Base-by-base conservation (phyloP, 139 green algal species). In the Penium margaritaceum region DNA sequence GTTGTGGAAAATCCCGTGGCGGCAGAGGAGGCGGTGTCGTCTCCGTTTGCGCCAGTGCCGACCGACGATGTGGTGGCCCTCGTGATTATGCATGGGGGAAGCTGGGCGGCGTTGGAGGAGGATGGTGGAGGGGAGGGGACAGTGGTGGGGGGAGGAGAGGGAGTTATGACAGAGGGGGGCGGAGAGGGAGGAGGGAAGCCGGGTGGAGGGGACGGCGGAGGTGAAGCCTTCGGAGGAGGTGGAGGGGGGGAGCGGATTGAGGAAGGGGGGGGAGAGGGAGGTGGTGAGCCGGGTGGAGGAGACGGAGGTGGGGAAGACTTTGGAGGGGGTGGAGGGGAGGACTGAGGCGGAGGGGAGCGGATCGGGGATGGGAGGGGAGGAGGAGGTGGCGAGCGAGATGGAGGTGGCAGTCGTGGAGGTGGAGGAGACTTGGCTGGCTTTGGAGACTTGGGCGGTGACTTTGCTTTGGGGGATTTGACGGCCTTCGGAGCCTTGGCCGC, bases 381-480 rank as follows among this genome's bases (percentile, higher is more conserved):
- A n/a, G n/a, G n/a, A n/a, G n/a, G n/a, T n/a, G n/a, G n/a, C n/a
- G n/a, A n/a, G n/a, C n/a, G n/a, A n/a, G n/a, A n/a, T n/a, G n/a
- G n/a, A n/a, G n/a, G n/a, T n/a, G n/a, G n/a, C n/a, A n/a, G n/a
- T n/a, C n/a, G n/a, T n/a, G n/a, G n/a, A n/a, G n/a, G n/a, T n/a
- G n/a, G n/a, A n/a, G n/a, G 24, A 33, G 14, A 60, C 51, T 60
- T 24, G 29, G 51, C 24, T n/a, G n/a, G n/a, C n/a, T n/a, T n/a
- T n/a, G n/a, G n/a, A 60, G 51, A 21, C 29, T 24, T 3, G 51
- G 51, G 30, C 30, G 51, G 24, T n/a, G 51, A 60, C 30, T n/a
- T 33, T 60, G 24, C 51, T 33, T n/a, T 60, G 51, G 51, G 51
- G 51, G n/a, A n/a, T n/a, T n/a, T n/a, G n/a, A n/a, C n/a, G n/a